phyloP scores from a whole-genome alignment of 2,329 filamentous ascomycete genomes.

The Penicillium psychrosexuale region DNA sequence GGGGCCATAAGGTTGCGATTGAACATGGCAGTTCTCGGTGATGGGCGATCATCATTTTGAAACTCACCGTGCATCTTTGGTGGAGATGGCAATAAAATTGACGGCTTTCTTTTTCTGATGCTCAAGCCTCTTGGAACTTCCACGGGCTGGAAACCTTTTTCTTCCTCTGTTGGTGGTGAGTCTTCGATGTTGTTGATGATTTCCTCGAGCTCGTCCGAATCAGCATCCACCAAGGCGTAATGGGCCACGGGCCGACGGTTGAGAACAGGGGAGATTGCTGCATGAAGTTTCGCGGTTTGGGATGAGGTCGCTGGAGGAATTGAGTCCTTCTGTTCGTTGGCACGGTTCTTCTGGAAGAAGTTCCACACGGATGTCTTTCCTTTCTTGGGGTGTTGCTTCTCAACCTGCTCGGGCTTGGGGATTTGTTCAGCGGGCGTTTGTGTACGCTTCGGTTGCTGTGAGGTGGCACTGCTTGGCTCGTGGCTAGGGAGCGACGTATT shows the following conservation, averaged over 20 bases:
- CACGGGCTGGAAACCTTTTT: slow-evolving; percentile 20
- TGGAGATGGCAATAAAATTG: slow-evolving; percentile 44
- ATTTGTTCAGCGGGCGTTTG: neutral
- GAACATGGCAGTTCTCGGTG: slow-evolving; percentile 38
- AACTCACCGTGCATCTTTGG: slow-evolving; percentile 38
- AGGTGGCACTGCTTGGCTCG: slow-evolving; percentile 10
- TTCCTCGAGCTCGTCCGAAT: slow-evolving; percentile 40
- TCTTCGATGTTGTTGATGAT: slow-evolving; percentile 39
- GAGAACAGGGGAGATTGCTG: slow-evolving; percentile 38
- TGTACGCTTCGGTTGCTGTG: slow-evolving; percentile 6
- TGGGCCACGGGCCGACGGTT: slow-evolving; percentile 52
- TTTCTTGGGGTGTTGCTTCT: slow-evolving; percentile 41
- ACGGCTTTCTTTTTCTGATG: slow-evolving; percentile 35
- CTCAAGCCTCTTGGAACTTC: slow-evolving; percentile 30
- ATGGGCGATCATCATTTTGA: slow-evolving; percentile 28
- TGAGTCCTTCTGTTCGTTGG: slow-evolving; percentile 25
- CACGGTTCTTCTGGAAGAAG: slow-evolving; percentile 53
- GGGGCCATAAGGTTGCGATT: slow-evolving; percentile 25
- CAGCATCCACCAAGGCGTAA: slow-evolving; percentile 56
- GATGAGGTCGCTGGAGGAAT: slow-evolving; percentile 16
- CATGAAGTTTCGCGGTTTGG: slow-evolving; percentile 36
- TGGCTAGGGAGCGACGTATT: slow-evolving; percentile 25
- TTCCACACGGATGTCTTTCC: slow-evolving; percentile 48
- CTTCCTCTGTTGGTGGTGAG: slow-evolving; percentile 41
- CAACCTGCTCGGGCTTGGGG: slow-evolving; percentile 24